phyloP scores from a whole-genome alignment of 2,329 filamentous ascomycete species.

The Alternaria arborescens region DNA sequence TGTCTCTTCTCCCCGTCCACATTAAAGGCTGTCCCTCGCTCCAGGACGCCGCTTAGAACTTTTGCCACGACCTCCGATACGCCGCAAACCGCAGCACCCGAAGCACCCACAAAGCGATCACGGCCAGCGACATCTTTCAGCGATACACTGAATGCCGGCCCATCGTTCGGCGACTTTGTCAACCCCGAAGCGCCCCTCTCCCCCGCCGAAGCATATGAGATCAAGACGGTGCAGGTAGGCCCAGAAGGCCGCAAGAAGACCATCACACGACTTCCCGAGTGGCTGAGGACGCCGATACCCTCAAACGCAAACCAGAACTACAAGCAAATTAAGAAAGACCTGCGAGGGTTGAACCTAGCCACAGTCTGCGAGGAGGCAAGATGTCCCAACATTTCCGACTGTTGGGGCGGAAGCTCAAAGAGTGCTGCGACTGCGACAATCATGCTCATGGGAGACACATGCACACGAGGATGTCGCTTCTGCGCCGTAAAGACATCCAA shows the following conservation, averaged over 20 bases:
- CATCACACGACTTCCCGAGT: slow-evolving; percentile 81
- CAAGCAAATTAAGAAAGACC: slow-evolving; percentile 93
- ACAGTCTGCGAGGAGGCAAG: slow-evolving; percentile 98
- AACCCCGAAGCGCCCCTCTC: slow-evolving; percentile 54
- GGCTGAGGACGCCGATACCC: slow-evolving; percentile 96
- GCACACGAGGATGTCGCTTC: slow-evolving; percentile 94
- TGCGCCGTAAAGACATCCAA: slow-evolving; percentile 94
- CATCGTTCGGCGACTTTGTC: slow-evolving; percentile 71
- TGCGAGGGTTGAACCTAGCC: slow-evolving; percentile 87
- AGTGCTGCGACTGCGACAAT: slow-evolving; percentile 94
- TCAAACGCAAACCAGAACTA: slow-evolving; percentile 81
- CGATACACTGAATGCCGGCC: slow-evolving; percentile 70
- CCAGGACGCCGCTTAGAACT: slow-evolving; percentile 30
- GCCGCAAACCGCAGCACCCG: slow-evolving; percentile 27
- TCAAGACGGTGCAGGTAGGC: slow-evolving; percentile 69
- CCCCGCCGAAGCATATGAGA: slow-evolving; percentile 64
- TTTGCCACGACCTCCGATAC: slow-evolving; percentile 48
- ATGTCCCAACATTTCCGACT: slow-evolving; percentile 97
- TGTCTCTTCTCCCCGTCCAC: slow-evolving; percentile 39
- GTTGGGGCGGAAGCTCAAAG: slow-evolving; percentile 93
- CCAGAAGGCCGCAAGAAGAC: slow-evolving; percentile 69
- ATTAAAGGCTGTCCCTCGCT: slow-evolving; percentile 27
- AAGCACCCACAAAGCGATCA: slow-evolving; percentile 39
- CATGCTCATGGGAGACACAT: slow-evolving; percentile 99
- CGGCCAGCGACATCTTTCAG: slow-evolving; percentile 64